A percentile compares a stretch with the other conserved stretches of the same genome.
Conservation (phyloP, 192 early-diverging fungal species). For the Lobosporangium transversale region DNA sequence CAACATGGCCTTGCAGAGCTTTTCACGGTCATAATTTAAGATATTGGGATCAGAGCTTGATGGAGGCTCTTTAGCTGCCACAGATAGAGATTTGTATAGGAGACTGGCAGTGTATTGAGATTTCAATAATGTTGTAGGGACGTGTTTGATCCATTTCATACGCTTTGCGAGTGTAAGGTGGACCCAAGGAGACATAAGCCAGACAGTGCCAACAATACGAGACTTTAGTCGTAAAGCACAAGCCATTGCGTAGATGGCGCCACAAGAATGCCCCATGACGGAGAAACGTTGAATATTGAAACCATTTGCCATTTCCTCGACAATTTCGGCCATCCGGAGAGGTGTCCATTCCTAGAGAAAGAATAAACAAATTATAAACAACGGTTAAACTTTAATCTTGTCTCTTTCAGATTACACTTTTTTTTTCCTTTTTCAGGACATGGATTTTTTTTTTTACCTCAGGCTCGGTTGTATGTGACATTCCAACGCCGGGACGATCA, state of each 20-base stretch:
- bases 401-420: neutral
- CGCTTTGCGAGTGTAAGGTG: conserved; percentile 53
- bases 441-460: conserved; percentile 14
- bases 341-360: conserved; percentile 20
- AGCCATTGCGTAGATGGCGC: conserved; percentile 57
- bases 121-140: conserved; percentile 52
- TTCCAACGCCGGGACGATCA: conserved; percentile 55
- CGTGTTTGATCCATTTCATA: conserved; percentile 56
- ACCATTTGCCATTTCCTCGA: conserved; percentile 53
- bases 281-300: conserved; percentile 56
- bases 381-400: neutral
- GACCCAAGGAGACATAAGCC: conserved; percentile 57
- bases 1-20: conserved; percentile 52
- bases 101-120: conserved; percentile 33
- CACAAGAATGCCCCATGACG: conserved; percentile 56
- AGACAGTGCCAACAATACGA: conserved; percentile 52
- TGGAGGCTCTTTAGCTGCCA: conserved; percentile 51
- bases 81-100: conserved; percentile 43
- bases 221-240: conserved; percentile 52
- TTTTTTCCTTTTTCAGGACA: neutral
- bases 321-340: conserved; percentile 50
- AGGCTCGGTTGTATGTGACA: conserved; percentile 47
- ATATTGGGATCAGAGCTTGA: conserved; percentile 46
- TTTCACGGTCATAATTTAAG: conserved; percentile 48
- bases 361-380: neutral